Evolutionary conservation across 768 basidiomycete genomes (phyloP), one percentile per base, ranked within the genome.

Genomic region (Clitopilus hobsonii): DNA sequence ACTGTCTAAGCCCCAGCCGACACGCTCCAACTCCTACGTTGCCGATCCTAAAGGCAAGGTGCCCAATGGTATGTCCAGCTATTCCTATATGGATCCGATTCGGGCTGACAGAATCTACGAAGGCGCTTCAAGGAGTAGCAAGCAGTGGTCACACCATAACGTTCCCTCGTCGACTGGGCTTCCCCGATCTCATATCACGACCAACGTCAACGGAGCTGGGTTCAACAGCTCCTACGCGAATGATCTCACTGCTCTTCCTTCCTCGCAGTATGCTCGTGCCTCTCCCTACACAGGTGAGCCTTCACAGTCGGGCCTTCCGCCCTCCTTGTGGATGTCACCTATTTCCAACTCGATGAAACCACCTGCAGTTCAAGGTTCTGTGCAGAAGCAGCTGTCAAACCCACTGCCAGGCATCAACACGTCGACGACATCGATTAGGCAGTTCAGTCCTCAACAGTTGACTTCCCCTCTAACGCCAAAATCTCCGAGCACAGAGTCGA

Each of bases 321-420:
- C 90, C 2, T 89, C 89, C 36, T 71, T 91, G 36, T 92, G 89
- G 90, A 91, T 92, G 90, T 90, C 90, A 11, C 80, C 89, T 48
- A 71, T 82, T 5, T 78, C 79, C 36, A 67, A 81, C 7, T 68
- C 79, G 13, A 71, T 79, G 3, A 65, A 77, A 20, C 72, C 79
- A 25, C 72, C 79, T 6, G 65, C 74, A 57, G 59, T 67, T 50
- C 73, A 73, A 62, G 67, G 72, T 55, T 67, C 75, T 29, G 70
- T 74, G 57, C 71, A 71, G 57, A 59, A 58, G 41, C 53, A 69
- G 47, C 69, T 71, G 60, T 69, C 74, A 27, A 68, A 75, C 58
- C 61, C 71, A 68, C 55, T 67, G 53, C 64, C 67, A 65, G 71
- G 69, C 59, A 63, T 64, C 57, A 57, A 30, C 56, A 62, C 32